These are phyloP conservation scores for Pseudopyrenochaeta lycopersici DNA, from an alignment of 2,329 filamentous ascomycete genomes.

Conservation along the genomic window DNA sequence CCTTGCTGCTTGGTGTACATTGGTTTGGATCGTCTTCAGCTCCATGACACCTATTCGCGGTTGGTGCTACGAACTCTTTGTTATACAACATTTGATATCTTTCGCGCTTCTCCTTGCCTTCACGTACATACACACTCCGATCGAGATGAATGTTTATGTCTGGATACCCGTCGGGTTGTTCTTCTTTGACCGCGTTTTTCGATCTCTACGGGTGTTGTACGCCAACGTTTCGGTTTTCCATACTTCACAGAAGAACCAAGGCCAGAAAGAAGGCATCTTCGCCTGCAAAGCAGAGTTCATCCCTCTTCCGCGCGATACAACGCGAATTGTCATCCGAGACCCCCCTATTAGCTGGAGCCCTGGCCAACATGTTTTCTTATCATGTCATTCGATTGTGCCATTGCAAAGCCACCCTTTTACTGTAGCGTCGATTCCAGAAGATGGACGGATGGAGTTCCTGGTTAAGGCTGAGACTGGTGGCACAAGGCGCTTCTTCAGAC, in stretches of 20 bases:
- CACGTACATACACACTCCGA: conserved; percentile 70
- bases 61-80: conserved; percentile 75
- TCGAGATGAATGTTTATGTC: conserved; percentile 67
- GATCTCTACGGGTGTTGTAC: conserved; percentile 50
- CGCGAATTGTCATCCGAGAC: conserved; percentile 64
- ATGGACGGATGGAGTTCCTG: conserved; percentile 65
- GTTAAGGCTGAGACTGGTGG: conserved; percentile 64
- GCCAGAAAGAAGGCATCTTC: conserved; percentile 41
- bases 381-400: conserved; percentile 64
- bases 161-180: conserved; percentile 73
- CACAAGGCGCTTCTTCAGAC: conserved; percentile 60
- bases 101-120: conserved; percentile 70
- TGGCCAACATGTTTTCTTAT: conserved; percentile 71
- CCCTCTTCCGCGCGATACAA: conserved; percentile 63
- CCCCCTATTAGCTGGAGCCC: conserved; percentile 67
- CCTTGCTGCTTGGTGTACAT: conserved; percentile 70
- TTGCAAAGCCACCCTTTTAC: conserved; percentile 73
- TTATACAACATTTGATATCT: conserved; percentile 71
- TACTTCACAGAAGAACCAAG: conserved; percentile 40
- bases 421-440: conserved; percentile 65
- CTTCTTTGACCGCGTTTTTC: conserved; percentile 68
- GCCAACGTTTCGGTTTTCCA: conserved; percentile 53
- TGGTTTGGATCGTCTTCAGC: conserved; percentile 72
- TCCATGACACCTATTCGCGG: conserved; percentile 71
- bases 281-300: conserved; percentile 52